Evolutionary conservation across 2,329 filamentous ascomycete genomes (phyloP).

Genomic region (Tolypocladium ovalisporum): DNA sequence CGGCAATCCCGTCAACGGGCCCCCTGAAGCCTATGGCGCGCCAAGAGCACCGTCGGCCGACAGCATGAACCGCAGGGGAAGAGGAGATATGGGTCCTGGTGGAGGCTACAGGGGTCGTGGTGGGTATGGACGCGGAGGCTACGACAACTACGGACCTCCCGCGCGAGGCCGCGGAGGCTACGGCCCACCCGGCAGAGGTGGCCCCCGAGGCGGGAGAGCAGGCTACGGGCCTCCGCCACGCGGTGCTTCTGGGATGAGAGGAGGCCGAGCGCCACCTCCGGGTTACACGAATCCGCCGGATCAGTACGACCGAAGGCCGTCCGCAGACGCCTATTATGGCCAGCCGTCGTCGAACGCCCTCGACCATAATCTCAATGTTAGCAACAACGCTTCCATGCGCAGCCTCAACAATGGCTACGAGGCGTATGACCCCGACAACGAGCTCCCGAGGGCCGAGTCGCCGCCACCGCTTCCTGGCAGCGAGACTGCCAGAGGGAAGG

Average conservation of each 20-base stretch:
- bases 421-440: slow-evolving; percentile 30
- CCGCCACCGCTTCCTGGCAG: slow-evolving; percentile 48
- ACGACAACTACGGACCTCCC: slow-evolving; percentile 34
- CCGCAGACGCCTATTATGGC: slow-evolving; percentile 24
- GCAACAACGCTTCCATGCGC: slow-evolving; percentile 10
- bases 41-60: slow-evolving; percentile 35
- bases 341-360: slow-evolving; percentile 1
- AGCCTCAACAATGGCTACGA: slow-evolving; percentile 16
- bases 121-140: slow-evolving; percentile 40
- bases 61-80: slow-evolving; percentile 40
- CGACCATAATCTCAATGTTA: not conserved
- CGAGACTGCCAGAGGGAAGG: slow-evolving; percentile 30
- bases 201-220: slow-evolving; percentile 24
- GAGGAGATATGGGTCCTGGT: slow-evolving; percentile 29
- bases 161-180: slow-evolving; percentile 29
- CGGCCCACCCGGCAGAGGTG: slow-evolving; percentile 25
- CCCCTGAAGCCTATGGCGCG: slow-evolving; percentile 33
- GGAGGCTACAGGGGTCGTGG: slow-evolving; percentile 32
- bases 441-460: slow-evolving; percentile 50
- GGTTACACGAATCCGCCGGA: slow-evolving; percentile 26
- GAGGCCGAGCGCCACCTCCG: slow-evolving; percentile 21
- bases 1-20: slow-evolving; percentile 43
- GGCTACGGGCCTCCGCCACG: slow-evolving; percentile 21
- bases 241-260: slow-evolving; percentile 19
- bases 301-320: slow-evolving; percentile 26